Evolutionary conservation across 2,329 filamentous ascomycete genomes (phyloP), one percentile per base, ranked within the genome.

Genomic region (Fusarium nematophilum): DNA sequence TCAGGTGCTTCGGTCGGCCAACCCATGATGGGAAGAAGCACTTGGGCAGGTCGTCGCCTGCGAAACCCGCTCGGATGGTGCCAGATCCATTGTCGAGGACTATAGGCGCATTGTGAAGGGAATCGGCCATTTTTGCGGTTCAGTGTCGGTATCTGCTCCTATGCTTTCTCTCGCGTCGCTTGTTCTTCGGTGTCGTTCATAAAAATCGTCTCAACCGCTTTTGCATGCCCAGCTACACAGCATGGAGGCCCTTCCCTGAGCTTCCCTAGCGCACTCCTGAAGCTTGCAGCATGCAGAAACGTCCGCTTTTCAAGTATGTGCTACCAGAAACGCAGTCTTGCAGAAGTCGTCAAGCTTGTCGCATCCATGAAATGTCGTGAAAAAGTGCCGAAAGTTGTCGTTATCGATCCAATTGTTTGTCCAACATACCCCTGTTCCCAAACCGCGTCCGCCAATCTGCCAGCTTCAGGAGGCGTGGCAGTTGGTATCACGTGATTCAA

Each of bases 51-150:
- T 99, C 95, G 71, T 97, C 93, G 67, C 95, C 95, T 29, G 95
- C 95, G 75, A 98, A 99, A 17, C 95, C 95, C 49, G 95, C 95
- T 75, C 96, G 88, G 74, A 99, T 98, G 5, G 95, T 99, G 65
- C 95, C 95, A 66, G 93, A 97, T 72, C 95, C 95, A 80, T 99
- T 99, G 86, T 99, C 95, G 72, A 99, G 91, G 74, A 99, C 95
- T 77, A 99, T 97, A 56, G 95, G 93, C 67, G 93, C 93, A 83
- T 99, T 99, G 83, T 97, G 95, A 51, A 98, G 87, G 53, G 81
- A 81, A 64, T 87, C 84, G 59, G 83, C 77, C 84, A 87, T 86
- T 46, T 27, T 70, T 40, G 50, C 49, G 50, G 23, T 52, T 21
- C 15, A 23, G 10, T 30, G n/a, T 27, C 30, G 18, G 29, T 47